Evolutionary conservation across 2,329 filamentous ascomycete genomes (phyloP).

Genomic region (Celoporthe dispersa): DNA sequence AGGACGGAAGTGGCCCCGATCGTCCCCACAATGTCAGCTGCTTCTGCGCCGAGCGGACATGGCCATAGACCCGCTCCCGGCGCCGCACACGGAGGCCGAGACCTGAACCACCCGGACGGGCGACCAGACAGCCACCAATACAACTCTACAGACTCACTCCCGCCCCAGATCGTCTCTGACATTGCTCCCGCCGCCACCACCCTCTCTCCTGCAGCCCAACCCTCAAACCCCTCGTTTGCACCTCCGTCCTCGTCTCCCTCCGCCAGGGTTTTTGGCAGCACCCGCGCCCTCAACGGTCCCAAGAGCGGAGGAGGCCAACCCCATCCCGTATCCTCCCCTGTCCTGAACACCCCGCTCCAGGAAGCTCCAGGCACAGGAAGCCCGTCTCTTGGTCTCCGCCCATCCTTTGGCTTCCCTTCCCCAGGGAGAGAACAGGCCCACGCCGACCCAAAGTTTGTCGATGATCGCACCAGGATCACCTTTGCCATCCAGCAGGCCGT

Average conservation of each 20-base stretch:
- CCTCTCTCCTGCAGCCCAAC: neutral
- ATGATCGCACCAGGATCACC: conserved; percentile 46
- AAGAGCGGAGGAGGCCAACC: neutral
- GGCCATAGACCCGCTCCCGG: neutral
- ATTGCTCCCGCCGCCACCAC: neutral
- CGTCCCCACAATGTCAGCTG: neutral
- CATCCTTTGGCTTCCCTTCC: conserved; percentile 40
- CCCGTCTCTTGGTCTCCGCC: neutral
- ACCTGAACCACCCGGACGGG: neutral
- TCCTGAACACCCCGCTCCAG: neutral
- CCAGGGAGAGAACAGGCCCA: conserved; percentile 38
- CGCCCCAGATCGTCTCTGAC: conserved; percentile 21
- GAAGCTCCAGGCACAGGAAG: conserved; percentile 1
- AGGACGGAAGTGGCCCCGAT: too few species aligned
- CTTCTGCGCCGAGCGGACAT: neutral
- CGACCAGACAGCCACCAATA: neutral
- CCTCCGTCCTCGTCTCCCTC: neutral
- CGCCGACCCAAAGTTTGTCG: conserved; percentile 41
- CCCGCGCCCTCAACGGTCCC: neutral
- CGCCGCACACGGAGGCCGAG: neutral
- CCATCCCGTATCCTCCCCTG: neutral
- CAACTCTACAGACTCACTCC: neutral
- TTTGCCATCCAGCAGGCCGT: conserved; percentile 47
- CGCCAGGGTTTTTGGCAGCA: neutral
- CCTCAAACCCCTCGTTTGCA: neutral